These are phyloP conservation scores for Fusarium transvaalense DNA, from an alignment of 2,329 filamentous ascomycete species.

Conservation along the genomic window DNA sequence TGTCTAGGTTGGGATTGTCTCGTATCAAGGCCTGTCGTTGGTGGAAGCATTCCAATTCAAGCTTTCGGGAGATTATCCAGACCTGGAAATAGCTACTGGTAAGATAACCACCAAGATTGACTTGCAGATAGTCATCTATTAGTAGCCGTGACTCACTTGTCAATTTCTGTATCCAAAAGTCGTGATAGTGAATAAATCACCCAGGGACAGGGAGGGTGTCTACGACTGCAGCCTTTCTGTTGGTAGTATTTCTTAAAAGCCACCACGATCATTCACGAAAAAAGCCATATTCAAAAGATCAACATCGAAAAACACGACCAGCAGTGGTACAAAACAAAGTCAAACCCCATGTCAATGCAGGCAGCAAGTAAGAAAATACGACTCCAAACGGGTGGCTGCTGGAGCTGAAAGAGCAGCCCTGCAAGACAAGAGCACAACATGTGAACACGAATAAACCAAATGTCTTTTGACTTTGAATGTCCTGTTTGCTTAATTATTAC, in stretches of 20 bases:
- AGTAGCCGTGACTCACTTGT: background rate
- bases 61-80: slow-evolving; percentile 23
- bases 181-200: slow-evolving; percentile 6
- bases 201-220: background rate
- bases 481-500: background rate
- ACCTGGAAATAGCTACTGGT: slow-evolving; percentile 22
- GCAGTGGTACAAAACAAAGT: slow-evolving; percentile 7
- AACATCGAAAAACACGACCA: slow-evolving; percentile 11
- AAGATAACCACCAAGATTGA: background rate
- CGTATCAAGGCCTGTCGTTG: slow-evolving; percentile 10
- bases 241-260: background rate
- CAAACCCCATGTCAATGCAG: background rate
- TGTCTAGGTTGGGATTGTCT: background rate
- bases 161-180: background rate
- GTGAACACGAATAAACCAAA: background rate
- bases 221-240: background rate
- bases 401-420: slow-evolving; percentile 6
- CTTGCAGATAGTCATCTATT: background rate
- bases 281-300: slow-evolving; percentile 8
- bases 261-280: slow-evolving; percentile 9
- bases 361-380: slow-evolving; percentile 2
- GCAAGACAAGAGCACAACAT: background rate
- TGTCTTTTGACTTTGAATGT: accelerated
- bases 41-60: slow-evolving; percentile 15
- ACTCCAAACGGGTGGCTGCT: slow-evolving; percentile 20